Evolutionary conservation across 805 yeast species (phyloP).

Genomic region (Tetrapisispora phaffii): DNA sequence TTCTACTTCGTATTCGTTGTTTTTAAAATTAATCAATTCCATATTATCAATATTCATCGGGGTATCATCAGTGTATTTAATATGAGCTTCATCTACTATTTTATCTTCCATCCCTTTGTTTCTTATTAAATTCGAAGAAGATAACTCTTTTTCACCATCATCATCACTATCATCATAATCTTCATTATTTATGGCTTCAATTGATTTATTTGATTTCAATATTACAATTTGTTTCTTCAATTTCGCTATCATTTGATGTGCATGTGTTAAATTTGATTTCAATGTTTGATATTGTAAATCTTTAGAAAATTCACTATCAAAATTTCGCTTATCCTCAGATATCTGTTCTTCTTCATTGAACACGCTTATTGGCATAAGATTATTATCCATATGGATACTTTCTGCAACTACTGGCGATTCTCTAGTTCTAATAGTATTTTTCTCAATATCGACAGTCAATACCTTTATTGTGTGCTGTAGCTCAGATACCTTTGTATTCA

Average conservation of each 20-base stretch:
- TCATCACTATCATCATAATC: no score
- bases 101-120: no score
- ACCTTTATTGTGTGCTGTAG: constrained; percentile 44
- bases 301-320: constrained; percentile 16
- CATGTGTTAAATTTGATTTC: no score
- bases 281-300: no score
- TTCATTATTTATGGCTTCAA: not conserved
- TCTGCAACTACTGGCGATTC: not conserved
- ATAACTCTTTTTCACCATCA: not conserved
- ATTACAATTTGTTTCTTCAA: not conserved
- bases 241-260: not conserved
- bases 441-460: constrained; percentile 16
- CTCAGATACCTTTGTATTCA: constrained; percentile 57
- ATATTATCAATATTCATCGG: not conserved
- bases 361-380: not conserved
- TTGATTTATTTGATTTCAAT: no score
- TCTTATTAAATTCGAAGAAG: not conserved
- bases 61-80: no score
- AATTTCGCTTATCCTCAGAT: not conserved
- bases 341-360: not conserved
- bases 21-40: not conserved
- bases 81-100: not conserved
- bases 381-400: not conserved
- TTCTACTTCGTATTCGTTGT: not conserved
- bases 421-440: constrained; percentile 13